phyloP scores from a whole-genome alignment of 768 basidiomycete species.

The Lenzites betulinus region DNA sequence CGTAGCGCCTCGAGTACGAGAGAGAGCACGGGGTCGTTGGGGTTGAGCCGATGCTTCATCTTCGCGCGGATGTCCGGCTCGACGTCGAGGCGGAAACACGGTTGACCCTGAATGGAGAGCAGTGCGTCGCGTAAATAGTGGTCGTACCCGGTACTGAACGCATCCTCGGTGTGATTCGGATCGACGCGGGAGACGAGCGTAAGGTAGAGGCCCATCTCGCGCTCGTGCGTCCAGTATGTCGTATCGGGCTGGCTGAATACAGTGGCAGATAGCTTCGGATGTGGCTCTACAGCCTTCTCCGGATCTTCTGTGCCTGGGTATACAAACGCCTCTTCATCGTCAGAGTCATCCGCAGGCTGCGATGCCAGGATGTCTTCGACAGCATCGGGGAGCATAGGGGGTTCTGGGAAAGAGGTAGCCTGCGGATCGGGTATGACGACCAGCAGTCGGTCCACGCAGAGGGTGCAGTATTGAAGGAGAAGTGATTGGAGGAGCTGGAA shows the following conservation, averaged over 20 bases:
- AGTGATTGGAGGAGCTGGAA: constrained; percentile 81
- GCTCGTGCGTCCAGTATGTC: constrained; percentile 79
- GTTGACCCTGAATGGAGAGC: constrained; percentile 63
- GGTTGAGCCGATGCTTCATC: constrained; percentile 73
- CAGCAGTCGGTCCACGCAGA: constrained; percentile 68
- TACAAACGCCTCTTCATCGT: constrained; percentile 53
- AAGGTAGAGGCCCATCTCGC: constrained; percentile 81
- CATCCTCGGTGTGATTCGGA: constrained; percentile 65
- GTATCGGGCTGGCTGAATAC: constrained; percentile 64
- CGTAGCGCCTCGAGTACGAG: constrained; percentile 69
- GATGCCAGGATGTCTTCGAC: constrained; percentile 18
- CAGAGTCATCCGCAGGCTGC: constrained; percentile 36
- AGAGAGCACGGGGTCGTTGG: constrained; percentile 75
- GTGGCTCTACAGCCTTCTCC: constrained; percentile 3
- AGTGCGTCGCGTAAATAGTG: constrained; percentile 82
- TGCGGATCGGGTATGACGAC: constrained; percentile 65
- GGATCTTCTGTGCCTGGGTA: constrained; percentile 46
- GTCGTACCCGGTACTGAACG: constrained; percentile 84
- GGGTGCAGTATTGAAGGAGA: constrained; percentile 64
- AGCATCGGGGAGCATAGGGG: constrained; percentile 39
- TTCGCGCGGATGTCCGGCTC: constrained; percentile 43
- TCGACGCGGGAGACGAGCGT: constrained; percentile 77
- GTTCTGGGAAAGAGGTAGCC: constrained; percentile 77
- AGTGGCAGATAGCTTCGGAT: constrained; percentile 6
- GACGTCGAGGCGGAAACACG: constrained; percentile 51